Percentiles rank a stretch among this genome's conserved stretches.
These are phyloP conservation scores for Trichoderma aggressivum DNA, from an alignment of 2,329 filamentous ascomycete genomes.

Conservation along the genomic window DNA sequence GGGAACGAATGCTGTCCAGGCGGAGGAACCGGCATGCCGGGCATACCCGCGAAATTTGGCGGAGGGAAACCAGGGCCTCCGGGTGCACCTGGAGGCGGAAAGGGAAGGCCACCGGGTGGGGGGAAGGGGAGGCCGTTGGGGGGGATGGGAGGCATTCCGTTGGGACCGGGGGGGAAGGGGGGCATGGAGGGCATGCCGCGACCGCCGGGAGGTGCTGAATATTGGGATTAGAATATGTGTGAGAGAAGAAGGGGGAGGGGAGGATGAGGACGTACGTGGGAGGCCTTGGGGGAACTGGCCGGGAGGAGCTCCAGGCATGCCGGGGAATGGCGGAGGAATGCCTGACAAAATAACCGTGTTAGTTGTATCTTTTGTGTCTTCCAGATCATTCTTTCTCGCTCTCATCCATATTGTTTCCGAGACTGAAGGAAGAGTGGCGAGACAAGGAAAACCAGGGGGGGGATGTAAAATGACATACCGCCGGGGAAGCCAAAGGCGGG, in stretches of 20 bases:
- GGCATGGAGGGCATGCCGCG: constrained; percentile 48
- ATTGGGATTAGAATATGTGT: neutral
- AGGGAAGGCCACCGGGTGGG: constrained; percentile 32
- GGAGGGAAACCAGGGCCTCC: constrained; percentile 28
- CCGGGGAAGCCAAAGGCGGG: constrained; percentile 62
- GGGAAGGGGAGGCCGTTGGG: constrained; percentile 43
- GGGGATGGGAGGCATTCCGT: constrained; percentile 32
- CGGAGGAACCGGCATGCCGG: constrained; percentile 37
- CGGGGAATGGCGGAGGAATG: constrained; percentile 58
- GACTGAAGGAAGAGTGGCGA: neutral
- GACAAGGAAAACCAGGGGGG: neutral
- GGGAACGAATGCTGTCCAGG: constrained; percentile 40
- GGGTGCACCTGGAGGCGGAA: constrained; percentile 28
- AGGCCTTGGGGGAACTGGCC: constrained; percentile 40
- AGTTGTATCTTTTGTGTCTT: neutral
- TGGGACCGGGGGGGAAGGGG: constrained; percentile 42
- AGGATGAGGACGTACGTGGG: constrained; percentile 48
- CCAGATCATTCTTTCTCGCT: too few species aligned
- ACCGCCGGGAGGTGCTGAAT: constrained; percentile 46
- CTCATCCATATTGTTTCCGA: neutral
- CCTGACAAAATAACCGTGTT: constrained; percentile 31
- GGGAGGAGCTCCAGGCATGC: constrained; percentile 44
- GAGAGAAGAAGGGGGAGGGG: too few species aligned
- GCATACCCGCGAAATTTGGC: constrained; percentile 33
- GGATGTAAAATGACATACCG: constrained; percentile 25